phyloP scores from a whole-genome alignment of 2,329 filamentous ascomycete species.

The Bipolaris sorokiniana region DNA sequence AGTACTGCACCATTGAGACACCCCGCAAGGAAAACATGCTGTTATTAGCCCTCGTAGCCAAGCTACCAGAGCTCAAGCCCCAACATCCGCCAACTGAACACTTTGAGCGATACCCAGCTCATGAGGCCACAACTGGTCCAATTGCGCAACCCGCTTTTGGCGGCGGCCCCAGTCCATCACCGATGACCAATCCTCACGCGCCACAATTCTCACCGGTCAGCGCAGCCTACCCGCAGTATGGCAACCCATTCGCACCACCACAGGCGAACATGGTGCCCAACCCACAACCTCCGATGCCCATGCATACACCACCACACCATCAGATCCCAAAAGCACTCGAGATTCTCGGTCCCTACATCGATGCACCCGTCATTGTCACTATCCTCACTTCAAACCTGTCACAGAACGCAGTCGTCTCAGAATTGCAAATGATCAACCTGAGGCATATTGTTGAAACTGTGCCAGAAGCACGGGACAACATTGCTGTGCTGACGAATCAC shows the following conservation, averaged over 20 bases:
- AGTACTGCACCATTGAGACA: slow-evolving; percentile 78
- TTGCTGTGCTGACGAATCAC: slow-evolving; percentile 37
- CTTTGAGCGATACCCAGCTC: slow-evolving; percentile 32
- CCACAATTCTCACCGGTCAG: slow-evolving; percentile 45
- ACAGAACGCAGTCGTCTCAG: slow-evolving; percentile 43
- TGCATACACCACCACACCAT: slow-evolving; percentile 30
- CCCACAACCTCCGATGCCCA: slow-evolving; percentile 18
- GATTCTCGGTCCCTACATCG: slow-evolving; percentile 53
- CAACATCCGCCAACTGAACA: slow-evolving; percentile 35
- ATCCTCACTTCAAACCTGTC: slow-evolving; percentile 42
- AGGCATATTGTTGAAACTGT: slow-evolving; percentile 70
- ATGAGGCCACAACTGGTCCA: slow-evolving; percentile 21
- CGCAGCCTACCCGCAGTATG: slow-evolving; percentile 34
- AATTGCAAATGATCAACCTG: slow-evolving; percentile 74
- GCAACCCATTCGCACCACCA: slow-evolving; percentile 28
- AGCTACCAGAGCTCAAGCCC: slow-evolving; percentile 43
- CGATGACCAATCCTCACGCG: slow-evolving; percentile 41
- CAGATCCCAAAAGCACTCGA: slow-evolving; percentile 47
- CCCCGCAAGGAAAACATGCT: slow-evolving; percentile 76
- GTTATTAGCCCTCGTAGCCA: slow-evolving; percentile 82
- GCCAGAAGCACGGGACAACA: slow-evolving; percentile 67
- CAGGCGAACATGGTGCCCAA: slow-evolving; percentile 14
- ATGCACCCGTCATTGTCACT: slow-evolving; percentile 50
- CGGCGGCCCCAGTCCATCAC: slow-evolving; percentile 37
- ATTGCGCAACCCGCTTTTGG: slow-evolving; percentile 25